phyloP scores from a whole-genome alignment of 129 eudicot species.

The Lonicera japonica region DNA sequence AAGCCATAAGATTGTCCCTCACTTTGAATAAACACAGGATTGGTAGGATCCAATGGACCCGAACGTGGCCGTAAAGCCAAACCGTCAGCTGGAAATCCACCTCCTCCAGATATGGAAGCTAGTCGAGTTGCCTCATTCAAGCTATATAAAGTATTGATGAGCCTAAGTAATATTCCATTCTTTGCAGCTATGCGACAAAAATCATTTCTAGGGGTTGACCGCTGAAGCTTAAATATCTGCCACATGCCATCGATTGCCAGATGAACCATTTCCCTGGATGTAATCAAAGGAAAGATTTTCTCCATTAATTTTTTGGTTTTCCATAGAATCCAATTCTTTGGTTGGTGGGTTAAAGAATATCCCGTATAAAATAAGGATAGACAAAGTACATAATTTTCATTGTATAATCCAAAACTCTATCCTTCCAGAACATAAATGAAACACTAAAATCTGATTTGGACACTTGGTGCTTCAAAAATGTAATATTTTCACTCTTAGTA shows the following conservation, averaged over 20 bases:
- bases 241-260: constrained; percentile 99
- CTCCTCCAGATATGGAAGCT: constrained; percentile 59
- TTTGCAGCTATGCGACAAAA: constrained; percentile 94
- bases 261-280: constrained; percentile 95
- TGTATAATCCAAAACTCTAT: no score
- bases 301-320: no score
- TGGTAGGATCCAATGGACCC: constrained; percentile 53
- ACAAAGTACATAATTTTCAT: no score
- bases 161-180: constrained; percentile 82
- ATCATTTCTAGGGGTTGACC: constrained; percentile 85
- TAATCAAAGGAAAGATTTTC: constrained; percentile 1
- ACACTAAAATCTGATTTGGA: no score
- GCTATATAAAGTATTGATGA: constrained; percentile 84
- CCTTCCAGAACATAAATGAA: no score
- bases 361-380: no score
- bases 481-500: constrained; percentile 1
- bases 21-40: constrained; percentile 39
- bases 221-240: constrained; percentile 97
- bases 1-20: constrained; percentile 45
- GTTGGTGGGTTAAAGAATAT: no score
- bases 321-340: no score
- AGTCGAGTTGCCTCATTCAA: constrained; percentile 88
- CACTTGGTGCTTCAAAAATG: neutral
- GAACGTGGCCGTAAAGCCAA: constrained; percentile 47
- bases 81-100: constrained; percentile 59